phyloP scores from a whole-genome alignment of 768 basidiomycete species.

The Boletales sp. region DNA sequence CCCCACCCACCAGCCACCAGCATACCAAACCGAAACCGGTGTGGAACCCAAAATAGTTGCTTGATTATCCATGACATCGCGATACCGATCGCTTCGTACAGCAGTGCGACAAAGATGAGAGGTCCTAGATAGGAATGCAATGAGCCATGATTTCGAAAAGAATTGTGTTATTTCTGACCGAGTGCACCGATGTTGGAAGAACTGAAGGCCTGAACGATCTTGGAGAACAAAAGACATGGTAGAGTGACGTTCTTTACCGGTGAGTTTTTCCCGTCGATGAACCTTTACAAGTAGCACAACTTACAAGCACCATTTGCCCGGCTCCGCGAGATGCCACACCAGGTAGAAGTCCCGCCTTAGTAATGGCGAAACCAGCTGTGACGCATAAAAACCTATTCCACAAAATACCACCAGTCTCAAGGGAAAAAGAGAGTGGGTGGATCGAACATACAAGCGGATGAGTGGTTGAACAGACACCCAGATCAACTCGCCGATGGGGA shows the following conservation, averaged over 20 bases:
- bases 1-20: conserved; percentile 66
- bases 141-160: not conserved
- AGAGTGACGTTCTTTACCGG: conserved; percentile 48
- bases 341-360: conserved; percentile 60
- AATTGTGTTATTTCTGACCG: conserved; percentile 33
- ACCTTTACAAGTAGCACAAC: not conserved
- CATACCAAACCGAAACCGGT: conserved; percentile 69
- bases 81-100: conserved; percentile 58
- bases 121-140: conserved; percentile 42
- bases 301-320: conserved; percentile 58
- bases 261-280: not conserved
- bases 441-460: conserved; percentile 50
- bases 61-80: conserved; percentile 51
- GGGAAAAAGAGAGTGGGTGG: not conserved
- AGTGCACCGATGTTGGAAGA: conserved; percentile 52
- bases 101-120: conserved; percentile 53
- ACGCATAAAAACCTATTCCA: conserved; percentile 49
- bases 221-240: conserved; percentile 67
- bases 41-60: conserved; percentile 72
- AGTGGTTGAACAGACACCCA: conserved; percentile 63
- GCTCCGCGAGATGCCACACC: conserved; percentile 53
- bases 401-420: conserved; percentile 1
- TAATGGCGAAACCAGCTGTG: conserved; percentile 51
- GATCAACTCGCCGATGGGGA: conserved; percentile 44
- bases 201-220: conserved; percentile 64